Evolutionary conservation across 495 filamentous ascomycete species (phyloP).

Genomic region (Podospora fimiseda): DNA sequence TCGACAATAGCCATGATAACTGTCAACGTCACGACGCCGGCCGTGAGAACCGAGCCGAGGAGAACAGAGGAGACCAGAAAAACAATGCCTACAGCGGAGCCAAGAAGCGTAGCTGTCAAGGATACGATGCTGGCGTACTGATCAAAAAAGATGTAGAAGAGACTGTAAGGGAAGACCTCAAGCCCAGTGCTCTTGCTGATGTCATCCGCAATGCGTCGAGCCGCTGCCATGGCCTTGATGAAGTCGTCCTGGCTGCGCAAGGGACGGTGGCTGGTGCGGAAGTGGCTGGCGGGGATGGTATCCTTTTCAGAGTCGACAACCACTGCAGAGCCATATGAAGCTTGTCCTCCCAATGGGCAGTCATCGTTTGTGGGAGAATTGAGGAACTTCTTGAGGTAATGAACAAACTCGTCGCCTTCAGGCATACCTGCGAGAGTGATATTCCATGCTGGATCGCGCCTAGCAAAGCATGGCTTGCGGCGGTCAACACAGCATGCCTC

Average conservation of each 20-base stretch:
- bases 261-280: conserved; percentile 82
- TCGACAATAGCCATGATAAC: conserved; percentile 93
- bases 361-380: conserved; percentile 68
- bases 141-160: conserved; percentile 99
- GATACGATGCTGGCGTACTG: conserved; percentile 82
- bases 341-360: conserved; percentile 82
- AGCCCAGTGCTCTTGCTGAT: conserved; percentile 62
- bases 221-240: conserved; percentile 81
- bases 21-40: conserved; percentile 70
- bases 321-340: conserved; percentile 78
- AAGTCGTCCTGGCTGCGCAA: conserved; percentile 87
- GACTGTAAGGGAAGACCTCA: conserved; percentile 86
- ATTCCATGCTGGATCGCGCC: conserved; percentile 75
- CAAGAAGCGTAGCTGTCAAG: conserved; percentile 70
- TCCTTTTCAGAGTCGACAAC: conserved; percentile 61
- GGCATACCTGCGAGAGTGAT: conserved; percentile 86
- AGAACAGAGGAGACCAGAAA: conserved; percentile 69
- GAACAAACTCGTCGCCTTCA: conserved; percentile 78
- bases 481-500: conserved; percentile 69
- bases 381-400: conserved; percentile 79
- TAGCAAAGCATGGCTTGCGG: conserved; percentile 65
- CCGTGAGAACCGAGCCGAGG: conserved; percentile 78
- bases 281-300: conserved; percentile 76
- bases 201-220: conserved; percentile 76
- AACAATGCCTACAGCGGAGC: conserved; percentile 76